Evolutionary conservation across 148 eudicot genomes (phyloP).

Genomic region (Cornus suecica): DNA sequence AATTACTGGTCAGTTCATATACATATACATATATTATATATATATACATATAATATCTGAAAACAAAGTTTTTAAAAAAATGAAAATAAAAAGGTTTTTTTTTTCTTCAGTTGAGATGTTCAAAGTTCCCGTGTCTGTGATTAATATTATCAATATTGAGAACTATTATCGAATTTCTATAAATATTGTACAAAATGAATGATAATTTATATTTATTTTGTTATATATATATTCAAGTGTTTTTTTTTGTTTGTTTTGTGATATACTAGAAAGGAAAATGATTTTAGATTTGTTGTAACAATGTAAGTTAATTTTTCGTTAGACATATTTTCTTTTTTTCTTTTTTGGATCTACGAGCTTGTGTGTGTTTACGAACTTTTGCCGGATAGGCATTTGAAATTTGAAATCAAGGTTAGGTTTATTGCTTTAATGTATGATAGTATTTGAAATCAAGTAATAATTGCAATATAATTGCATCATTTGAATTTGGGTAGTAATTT

Average conservation of each 20-base stretch:
- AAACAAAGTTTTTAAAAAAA: no score
- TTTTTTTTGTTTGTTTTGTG: not conserved
- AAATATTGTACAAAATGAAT: no score
- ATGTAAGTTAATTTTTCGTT: not conserved
- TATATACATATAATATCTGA: no score
- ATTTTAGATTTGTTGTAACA: not conserved
- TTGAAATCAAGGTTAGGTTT: not conserved
- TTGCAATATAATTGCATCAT: not conserved
- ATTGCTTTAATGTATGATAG: not conserved
- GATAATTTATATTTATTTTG: no score
- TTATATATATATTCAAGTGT: no score
- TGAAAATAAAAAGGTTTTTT: no score
- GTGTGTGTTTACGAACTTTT: not conserved
- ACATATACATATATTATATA: no score
- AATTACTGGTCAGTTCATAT: constrained; percentile 49
- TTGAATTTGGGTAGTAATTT: not conserved
- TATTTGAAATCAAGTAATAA: no score
- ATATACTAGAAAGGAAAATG: not conserved
- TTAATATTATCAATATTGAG: no score
- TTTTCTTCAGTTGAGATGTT: not conserved
- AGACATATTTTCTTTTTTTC: not conserved
- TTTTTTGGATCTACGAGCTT: not conserved
- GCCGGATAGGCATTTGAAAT: not conserved
- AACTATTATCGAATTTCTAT: no score
- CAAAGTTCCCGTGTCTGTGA: not conserved